These are phyloP conservation scores for Wickerhamomyces bovis DNA, from an alignment of 805 yeast species.

Conservation along the genomic window DNA sequence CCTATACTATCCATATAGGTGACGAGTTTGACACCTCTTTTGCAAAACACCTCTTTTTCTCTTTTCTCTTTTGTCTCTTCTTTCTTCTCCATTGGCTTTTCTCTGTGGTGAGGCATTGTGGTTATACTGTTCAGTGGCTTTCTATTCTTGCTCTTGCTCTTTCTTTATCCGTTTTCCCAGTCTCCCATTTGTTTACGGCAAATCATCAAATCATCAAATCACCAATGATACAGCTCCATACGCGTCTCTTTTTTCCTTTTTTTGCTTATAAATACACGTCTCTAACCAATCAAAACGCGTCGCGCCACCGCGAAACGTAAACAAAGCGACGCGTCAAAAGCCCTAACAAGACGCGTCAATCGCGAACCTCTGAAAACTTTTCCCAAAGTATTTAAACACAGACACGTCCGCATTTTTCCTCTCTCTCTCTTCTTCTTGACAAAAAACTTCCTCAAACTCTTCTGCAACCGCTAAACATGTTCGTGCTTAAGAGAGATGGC, in stretches of 20 bases:
- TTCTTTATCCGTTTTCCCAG: too few species aligned
- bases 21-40: not conserved
- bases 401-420: constrained; percentile 7
- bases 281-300: not conserved
- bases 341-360: constrained; percentile 1
- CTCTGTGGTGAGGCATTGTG: too few species aligned
- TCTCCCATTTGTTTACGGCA: not conserved
- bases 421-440: too few species aligned
- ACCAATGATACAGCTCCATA: too few species aligned
- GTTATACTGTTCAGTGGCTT: too few species aligned
- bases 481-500: constrained; percentile 88
- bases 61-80: too few species aligned
- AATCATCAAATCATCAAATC: constrained; percentile 4
- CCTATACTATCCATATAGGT: too few species aligned
- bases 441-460: too few species aligned
- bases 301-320: not conserved
- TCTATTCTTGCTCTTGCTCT: too few species aligned
- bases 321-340: not conserved
- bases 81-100: too few species aligned
- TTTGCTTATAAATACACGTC: not conserved
- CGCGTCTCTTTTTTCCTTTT: not conserved
- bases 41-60: not conserved
- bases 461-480: too few species aligned
- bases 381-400: constrained; percentile 2
- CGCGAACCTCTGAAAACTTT: not conserved